phyloP scores from a whole-genome alignment of 768 basidiomycete genomes.

The Podaxis sp. region DNA sequence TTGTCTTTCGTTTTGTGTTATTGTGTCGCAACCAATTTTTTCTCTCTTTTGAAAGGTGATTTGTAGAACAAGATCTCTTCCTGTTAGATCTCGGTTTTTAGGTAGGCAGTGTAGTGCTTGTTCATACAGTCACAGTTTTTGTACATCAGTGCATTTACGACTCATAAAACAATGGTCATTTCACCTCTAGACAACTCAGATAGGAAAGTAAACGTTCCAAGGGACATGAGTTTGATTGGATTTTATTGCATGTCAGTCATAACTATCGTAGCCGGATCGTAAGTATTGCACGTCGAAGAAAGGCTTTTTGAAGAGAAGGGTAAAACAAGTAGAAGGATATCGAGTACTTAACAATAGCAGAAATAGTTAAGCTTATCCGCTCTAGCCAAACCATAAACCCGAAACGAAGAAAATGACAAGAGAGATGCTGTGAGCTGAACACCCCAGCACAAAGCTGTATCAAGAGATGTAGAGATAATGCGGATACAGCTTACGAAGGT shows the following conservation, averaged over 20 bases:
- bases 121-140: conserved; percentile 8
- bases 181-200: neutral
- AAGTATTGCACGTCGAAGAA: conserved; percentile 7
- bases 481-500: conserved; percentile 2
- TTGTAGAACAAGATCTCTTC: conserved; percentile 8
- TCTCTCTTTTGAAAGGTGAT: conserved; percentile 3
- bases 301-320: neutral
- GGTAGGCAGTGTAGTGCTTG: neutral
- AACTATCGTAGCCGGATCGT: conserved; percentile 11
- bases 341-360: conserved; percentile 13
- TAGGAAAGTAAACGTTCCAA: neutral
- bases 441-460: neutral
- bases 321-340: neutral
- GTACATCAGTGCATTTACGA: conserved; percentile 7
- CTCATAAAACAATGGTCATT: neutral
- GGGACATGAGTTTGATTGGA: neutral
- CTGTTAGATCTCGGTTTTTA: neutral
- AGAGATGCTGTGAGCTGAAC: neutral
- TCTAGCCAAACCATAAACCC: conserved; percentile 15
- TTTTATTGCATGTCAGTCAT: conserved; percentile 12
- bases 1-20: conserved; percentile 1
- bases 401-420: neutral
- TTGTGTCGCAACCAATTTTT: conserved; percentile 2
- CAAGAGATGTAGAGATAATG: conserved; percentile 2
- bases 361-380: conserved; percentile 14